Evolutionary conservation across 306 rosid genomes (phyloP).

Genomic region (Aeschynomene evenia): DNA sequence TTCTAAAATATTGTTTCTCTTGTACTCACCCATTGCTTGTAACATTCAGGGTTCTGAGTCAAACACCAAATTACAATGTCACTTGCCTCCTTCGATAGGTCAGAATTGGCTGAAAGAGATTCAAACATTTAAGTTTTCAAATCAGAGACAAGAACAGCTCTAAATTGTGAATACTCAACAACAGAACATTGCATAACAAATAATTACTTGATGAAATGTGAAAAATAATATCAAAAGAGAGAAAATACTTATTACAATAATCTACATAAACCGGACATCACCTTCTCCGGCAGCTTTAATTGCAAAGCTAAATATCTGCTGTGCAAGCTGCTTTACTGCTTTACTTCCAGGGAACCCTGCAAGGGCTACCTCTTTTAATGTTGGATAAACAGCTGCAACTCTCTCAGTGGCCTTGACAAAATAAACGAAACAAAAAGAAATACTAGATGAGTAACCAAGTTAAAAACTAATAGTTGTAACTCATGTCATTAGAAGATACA

Average conservation of each 20-base stretch:
- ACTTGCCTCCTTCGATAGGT: slow-evolving; percentile 46
- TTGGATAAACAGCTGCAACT: slow-evolving; percentile 44
- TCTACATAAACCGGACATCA: slow-evolving; percentile 7
- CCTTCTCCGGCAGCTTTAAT: slow-evolving; percentile 52
- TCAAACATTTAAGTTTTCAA: slow-evolving; percentile 30
- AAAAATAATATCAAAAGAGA: background rate
- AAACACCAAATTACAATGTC: slow-evolving; percentile 52
- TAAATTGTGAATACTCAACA: slow-evolving; percentile 8
- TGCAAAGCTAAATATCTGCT: slow-evolving; percentile 38
- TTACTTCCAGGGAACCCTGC: slow-evolving; percentile 46
- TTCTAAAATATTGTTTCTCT: slow-evolving; percentile 5
- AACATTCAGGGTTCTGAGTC: slow-evolving; percentile 52
- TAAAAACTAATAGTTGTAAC: background rate
- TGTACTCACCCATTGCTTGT: slow-evolving; percentile 51
- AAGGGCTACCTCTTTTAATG: slow-evolving; percentile 50
- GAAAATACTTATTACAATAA: background rate
- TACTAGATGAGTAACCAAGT: slow-evolving; percentile 15
- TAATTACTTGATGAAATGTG: background rate
- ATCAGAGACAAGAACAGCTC: slow-evolving; percentile 1
- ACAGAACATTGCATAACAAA: background rate
- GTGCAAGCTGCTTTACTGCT: slow-evolving; percentile 46
- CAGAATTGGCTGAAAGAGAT: slow-evolving; percentile 43
- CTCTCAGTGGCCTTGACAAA: slow-evolving; percentile 48
- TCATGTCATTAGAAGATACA: slow-evolving; percentile 7
- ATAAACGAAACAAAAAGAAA: background rate